Evolutionary conservation across 352 stramenopile species (phyloP).

Genomic region (Phytophthora syringae): DNA sequence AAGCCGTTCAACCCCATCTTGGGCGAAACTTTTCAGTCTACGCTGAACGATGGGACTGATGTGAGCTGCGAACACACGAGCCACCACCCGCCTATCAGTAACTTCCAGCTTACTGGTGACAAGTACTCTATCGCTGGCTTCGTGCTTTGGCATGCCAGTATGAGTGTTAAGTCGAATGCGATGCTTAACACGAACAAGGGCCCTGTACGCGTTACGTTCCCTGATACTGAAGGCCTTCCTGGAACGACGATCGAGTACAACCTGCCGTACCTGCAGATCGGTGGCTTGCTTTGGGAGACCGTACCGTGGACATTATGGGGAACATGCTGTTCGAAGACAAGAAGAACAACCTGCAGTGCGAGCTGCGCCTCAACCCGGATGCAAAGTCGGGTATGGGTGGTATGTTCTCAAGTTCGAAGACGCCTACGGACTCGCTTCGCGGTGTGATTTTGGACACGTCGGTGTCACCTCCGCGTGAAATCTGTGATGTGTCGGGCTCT

Average conservation of each 20-base stretch:
- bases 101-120: conserved; percentile 78
- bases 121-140: conserved; percentile 80
- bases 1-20: conserved; percentile 90
- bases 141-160: conserved; percentile 75
- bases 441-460: conserved; percentile 73
- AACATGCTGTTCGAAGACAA: conserved; percentile 80
- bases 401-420: conserved; percentile 84
- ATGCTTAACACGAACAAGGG: conserved; percentile 83
- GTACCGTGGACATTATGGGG: conserved; percentile 79
- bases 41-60: conserved; percentile 79
- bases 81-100: conserved; percentile 87
- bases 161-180: conserved; percentile 89
- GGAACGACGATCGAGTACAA: conserved; percentile 75
- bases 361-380: conserved; percentile 85
- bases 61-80: conserved; percentile 87
- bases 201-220: conserved; percentile 74
- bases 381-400: conserved; percentile 88
- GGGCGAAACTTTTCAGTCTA: conserved; percentile 80
- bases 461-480: conserved; percentile 52
- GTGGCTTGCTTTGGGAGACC: conserved; percentile 83
- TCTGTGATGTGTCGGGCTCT: conserved; percentile 77
- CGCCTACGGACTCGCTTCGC: conserved; percentile 74
- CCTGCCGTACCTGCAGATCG: conserved; percentile 75
- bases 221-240: conserved; percentile 40
- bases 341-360: conserved; percentile 70